A percentile compares a stretch with the other conserved stretches of the same genome.
phyloP scores from a whole-genome alignment of 441 rosid species.

The Croton setiger region DNA sequence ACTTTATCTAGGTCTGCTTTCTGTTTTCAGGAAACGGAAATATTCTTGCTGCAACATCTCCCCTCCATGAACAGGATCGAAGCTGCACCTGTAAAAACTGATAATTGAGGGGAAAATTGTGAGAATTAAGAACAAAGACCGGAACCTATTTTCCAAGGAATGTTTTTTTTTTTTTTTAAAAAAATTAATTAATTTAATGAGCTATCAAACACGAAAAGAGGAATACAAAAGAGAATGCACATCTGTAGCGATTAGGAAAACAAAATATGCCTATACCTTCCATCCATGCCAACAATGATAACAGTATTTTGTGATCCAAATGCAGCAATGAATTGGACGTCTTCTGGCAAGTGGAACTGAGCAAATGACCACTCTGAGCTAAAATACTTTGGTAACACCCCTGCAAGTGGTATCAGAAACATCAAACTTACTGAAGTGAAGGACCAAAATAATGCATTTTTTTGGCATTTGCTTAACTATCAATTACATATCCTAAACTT shows the following conservation, averaged over 20 bases:
- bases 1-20: slow-evolving; percentile 35
- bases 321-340: slow-evolving; percentile 66
- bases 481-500: slow-evolving; percentile 1
- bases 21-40: slow-evolving; percentile 54
- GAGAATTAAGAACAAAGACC: slow-evolving; percentile 1
- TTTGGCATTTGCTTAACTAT: background rate
- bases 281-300: slow-evolving; percentile 73
- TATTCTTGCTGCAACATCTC: slow-evolving; percentile 82
- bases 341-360: slow-evolving; percentile 78
- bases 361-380: slow-evolving; percentile 99
- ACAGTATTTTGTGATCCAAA: slow-evolving; percentile 80
- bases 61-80: slow-evolving; percentile 81
- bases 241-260: slow-evolving; percentile 10
- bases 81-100: slow-evolving; percentile 88
- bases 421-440: slow-evolving; percentile 2
- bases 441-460: background rate
- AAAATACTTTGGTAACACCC: slow-evolving; percentile 82
- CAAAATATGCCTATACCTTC: slow-evolving; percentile 51
- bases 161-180: background rate
- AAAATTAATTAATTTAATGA: background rate
- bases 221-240: slow-evolving; percentile 2
- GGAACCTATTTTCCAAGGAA: background rate
- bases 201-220: slow-evolving; percentile 1
- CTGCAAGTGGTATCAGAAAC: slow-evolving; percentile 37
- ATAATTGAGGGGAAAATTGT: background rate